phyloP scores from a whole-genome alignment of 768 basidiomycete genomes.

The Stropharia rugosoannulata region DNA sequence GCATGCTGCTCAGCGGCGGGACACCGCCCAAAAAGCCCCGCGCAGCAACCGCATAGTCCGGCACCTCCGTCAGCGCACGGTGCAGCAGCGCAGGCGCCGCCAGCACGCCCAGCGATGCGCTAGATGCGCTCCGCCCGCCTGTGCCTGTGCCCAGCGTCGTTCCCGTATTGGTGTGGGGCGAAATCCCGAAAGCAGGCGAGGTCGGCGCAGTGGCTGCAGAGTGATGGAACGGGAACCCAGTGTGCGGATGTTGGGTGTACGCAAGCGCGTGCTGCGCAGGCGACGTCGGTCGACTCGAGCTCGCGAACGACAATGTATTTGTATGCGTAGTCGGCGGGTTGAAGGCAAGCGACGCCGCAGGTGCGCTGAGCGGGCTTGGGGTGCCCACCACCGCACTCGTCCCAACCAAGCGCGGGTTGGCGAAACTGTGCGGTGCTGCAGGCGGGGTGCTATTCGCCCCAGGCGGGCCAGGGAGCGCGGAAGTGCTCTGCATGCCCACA shows the following conservation, averaged over 20 bases:
- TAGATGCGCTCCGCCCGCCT: neutral
- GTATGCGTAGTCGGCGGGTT: too few species aligned
- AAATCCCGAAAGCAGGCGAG: neutral
- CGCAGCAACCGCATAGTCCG: conserved; percentile 82
- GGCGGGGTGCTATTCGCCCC: neutral
- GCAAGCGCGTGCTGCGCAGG: too few species aligned
- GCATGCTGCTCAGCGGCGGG: conserved; percentile 75
- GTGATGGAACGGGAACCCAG: neutral
- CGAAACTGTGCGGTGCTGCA: neutral
- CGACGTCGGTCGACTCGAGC: too few species aligned
- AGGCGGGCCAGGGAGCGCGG: neutral
- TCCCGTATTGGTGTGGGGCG: too few species aligned
- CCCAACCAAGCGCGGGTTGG: neutral
- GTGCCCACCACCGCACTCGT: neutral
- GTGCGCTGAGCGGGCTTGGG: neutral
- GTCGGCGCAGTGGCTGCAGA: neutral
- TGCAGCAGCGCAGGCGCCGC: conserved; percentile 42
- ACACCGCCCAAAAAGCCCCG: conserved; percentile 90
- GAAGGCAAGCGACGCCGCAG: too few species aligned
- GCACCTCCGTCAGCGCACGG: conserved; percentile 74
- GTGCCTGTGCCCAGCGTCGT: too few species aligned
- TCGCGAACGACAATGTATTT: too few species aligned
- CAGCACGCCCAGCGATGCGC: conserved; percentile 1
- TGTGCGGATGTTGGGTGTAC: too few species aligned
- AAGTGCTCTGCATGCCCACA: neutral